These are phyloP conservation scores for Leccinum fuscescens DNA, from an alignment of 1,284 basidiomycete genomes.

Conservation along the genomic window DNA sequence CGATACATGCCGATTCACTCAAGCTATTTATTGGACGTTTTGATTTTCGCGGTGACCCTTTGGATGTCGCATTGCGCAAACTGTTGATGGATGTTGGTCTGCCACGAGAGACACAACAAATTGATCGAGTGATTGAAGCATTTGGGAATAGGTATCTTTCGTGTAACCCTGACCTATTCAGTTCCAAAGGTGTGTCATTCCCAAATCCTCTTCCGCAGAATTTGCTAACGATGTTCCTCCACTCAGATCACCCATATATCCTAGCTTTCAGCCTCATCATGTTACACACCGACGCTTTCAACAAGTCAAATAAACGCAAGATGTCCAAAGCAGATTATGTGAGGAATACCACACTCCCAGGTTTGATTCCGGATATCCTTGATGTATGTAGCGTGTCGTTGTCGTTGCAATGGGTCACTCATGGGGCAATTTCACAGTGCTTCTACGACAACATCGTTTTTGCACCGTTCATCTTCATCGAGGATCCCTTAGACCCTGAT, in stretches of 20 bases:
- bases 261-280: slow-evolving; percentile 98
- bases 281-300: slow-evolving; percentile 98
- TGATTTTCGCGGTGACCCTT: slow-evolving; percentile 77
- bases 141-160: slow-evolving; percentile 85
- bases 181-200: slow-evolving; percentile 61
- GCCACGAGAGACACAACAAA: slow-evolving; percentile 96
- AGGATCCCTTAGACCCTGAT: slow-evolving; percentile 77
- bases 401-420: slow-evolving; percentile 1
- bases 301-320: slow-evolving; percentile 95
- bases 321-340: slow-evolving; percentile 95
- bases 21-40: slow-evolving; percentile 76
- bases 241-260: slow-evolving; percentile 89
- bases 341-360: slow-evolving; percentile 88
- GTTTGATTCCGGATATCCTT: slow-evolving; percentile 79
- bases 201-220: neutral
- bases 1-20: slow-evolving; percentile 73
- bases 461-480: slow-evolving; percentile 94
- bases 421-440: slow-evolving; percentile 50
- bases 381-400: slow-evolving; percentile 55
- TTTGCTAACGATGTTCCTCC: slow-evolving; percentile 1
- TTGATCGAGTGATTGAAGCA: slow-evolving; percentile 95
- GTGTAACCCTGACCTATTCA: slow-evolving; percentile 85
- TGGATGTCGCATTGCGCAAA: slow-evolving; percentile 91
- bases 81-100: slow-evolving; percentile 90
- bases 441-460: slow-evolving; percentile 97